A percentile compares a stretch with the other conserved stretches of the same genome.
These are phyloP conservation scores for Lipomyces yamadae DNA, from an alignment of 805 yeast species.

Conservation along the genomic window DNA sequence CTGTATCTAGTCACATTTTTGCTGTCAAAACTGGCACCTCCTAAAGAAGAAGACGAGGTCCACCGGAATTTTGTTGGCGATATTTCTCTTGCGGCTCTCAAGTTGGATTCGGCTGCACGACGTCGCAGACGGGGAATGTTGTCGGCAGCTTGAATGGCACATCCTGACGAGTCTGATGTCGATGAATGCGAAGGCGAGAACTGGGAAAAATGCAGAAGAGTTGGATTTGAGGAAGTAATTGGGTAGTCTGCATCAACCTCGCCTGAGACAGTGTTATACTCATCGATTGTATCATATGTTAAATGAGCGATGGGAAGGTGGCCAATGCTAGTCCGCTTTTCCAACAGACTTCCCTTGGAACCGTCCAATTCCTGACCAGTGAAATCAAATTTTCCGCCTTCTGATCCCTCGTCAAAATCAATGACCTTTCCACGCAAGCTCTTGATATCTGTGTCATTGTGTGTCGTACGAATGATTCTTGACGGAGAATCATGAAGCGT, in stretches of 20 bases:
- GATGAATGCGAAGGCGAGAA: neutral
- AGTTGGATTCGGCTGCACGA: neutral
- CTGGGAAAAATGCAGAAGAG: constrained; percentile 1
- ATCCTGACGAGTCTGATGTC: neutral
- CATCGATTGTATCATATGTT: neutral
- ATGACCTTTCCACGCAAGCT: constrained; percentile 16
- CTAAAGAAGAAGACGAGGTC: constrained; percentile 12
- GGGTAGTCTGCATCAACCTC: neutral
- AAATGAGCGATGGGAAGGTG: neutral
- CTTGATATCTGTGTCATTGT: constrained; percentile 15
- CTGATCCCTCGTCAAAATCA: neutral
- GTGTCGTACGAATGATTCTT: constrained; percentile 6
- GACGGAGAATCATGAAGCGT: constrained; percentile 19
- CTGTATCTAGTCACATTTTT: constrained; percentile 11
- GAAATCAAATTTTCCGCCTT: neutral
- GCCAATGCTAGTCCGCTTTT: neutral
- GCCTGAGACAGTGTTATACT: neutral
- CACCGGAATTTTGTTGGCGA: constrained; percentile 6
- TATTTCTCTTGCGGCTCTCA: neutral
- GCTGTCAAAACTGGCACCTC: neutral
- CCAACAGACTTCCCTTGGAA: neutral
- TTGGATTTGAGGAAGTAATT: neutral
- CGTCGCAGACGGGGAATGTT: constrained; percentile 12
- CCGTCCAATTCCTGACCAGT: neutral
- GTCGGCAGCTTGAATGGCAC: neutral